Conservation (phyloP, 2,329 filamentous ascomycete genomes). For the Neoscytalidium dimidiatum region DNA sequence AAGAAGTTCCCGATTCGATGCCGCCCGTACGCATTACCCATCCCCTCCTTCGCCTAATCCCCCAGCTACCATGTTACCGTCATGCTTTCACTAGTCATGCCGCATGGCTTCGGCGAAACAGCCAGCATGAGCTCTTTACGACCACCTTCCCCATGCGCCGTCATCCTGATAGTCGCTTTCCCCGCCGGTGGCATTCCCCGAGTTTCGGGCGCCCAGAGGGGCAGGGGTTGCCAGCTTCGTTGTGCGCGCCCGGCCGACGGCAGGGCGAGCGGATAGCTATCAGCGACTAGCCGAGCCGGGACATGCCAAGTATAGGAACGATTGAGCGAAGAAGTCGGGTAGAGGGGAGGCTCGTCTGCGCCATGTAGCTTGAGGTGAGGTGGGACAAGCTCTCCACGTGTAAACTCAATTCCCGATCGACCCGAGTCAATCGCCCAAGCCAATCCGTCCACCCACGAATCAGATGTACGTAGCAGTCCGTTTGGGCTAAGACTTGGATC, state of each 20-base stretch:
- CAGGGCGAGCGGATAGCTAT: too few species aligned
- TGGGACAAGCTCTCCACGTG: too few species aligned
- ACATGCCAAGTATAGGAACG: too few species aligned
- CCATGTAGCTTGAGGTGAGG: too few species aligned
- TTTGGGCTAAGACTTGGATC: too few species aligned
- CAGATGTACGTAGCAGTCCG: too few species aligned
- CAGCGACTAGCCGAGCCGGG: too few species aligned
- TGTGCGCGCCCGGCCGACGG: not conserved
- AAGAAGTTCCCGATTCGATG: slow-evolving; percentile 1
- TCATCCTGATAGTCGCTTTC: not conserved
- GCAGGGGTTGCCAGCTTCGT: not conserved
- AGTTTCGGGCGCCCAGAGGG: not conserved
- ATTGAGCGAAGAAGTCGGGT: too few species aligned
- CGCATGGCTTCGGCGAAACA: not conserved
- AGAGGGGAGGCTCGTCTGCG: too few species aligned
- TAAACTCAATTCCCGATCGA: too few species aligned
- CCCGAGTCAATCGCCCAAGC: too few species aligned
- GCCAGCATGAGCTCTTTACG: not conserved
- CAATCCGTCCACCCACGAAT: too few species aligned
- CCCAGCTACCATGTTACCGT: not conserved
- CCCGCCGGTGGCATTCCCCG: not conserved
- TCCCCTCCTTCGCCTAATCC: not conserved
- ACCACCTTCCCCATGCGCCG: not conserved
- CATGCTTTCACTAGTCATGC: not conserved
- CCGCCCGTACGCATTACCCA: not conserved